Evolutionary conservation across 2,329 filamentous ascomycete genomes (phyloP), one percentile per base, ranked within the genome.

Genomic region (Clonostachys rosea): DNA sequence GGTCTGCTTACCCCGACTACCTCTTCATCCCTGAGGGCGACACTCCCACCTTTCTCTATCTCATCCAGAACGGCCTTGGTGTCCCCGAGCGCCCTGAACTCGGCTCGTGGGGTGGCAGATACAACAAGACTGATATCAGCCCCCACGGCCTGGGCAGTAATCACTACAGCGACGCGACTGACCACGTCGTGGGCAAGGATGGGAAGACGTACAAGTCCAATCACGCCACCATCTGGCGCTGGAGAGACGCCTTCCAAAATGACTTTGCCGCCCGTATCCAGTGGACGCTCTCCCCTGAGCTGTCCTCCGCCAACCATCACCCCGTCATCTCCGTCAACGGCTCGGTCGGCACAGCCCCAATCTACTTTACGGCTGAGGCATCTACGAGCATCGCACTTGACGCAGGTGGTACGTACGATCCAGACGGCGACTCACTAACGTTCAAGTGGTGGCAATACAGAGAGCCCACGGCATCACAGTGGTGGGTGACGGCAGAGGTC

Each of bases 21-120:
- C 56, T 69, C 9, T 79, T 68, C 52, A 78, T 79, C 46, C 67
- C 71, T 18, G 79, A 83, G 55, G 72, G 74, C n/a, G 74, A 76
- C 49, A 74, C 71, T 2, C 75, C 75, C 0, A 71, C 74, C 0
- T 72, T 78, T 43, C 63, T 78, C 10, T 76, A 46, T 40, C 37
- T 46, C 14, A 46, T 46, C 44, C 44, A 24, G 17, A 46, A 46
- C 20, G 44, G 44, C 74, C 63, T 78, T 0, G 69, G 70, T 24
- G 62, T 66, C 7, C 64, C 70, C 0, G 73, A 76, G 30, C 64
- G 67, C 42, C 74, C 75, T 0, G 59, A 67, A 6, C 77, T 64
- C 39, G 74, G 74, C 3, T 70, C 68, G 0, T 78, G 74, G 74
- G 74, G 74, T 18, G 74, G 74, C 0, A 63, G 74, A 4, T 78